Conservation (phyloP, 2,329 filamentous ascomycete genomes). For the Cladosporium sp. region DNA sequence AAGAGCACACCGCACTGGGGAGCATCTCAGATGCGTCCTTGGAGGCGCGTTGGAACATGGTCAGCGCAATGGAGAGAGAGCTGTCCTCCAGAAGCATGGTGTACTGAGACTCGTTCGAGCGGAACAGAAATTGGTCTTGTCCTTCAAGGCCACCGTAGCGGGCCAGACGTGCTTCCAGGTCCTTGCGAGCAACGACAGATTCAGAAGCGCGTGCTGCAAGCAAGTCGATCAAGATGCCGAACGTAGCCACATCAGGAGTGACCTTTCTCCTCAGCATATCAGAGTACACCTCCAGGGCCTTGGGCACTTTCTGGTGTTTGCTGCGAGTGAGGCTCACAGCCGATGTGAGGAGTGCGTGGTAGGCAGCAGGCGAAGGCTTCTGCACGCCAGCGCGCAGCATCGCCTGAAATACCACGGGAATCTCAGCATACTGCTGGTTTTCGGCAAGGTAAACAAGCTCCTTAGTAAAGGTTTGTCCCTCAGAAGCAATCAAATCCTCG, state of each 20-base stretch:
- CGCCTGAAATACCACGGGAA: conserved; percentile 83
- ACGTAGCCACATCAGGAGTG: conserved; percentile 75
- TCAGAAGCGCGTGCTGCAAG: conserved; percentile 77
- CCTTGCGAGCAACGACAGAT: conserved; percentile 65
- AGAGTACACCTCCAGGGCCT: conserved; percentile 89
- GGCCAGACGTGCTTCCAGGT: conserved; percentile 72
- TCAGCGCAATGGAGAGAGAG: conserved; percentile 76
- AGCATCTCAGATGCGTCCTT: conserved; percentile 59
- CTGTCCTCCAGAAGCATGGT: conserved; percentile 84
- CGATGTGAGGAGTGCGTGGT: conserved; percentile 82
- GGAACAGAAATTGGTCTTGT: conserved; percentile 79
- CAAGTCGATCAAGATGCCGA: conserved; percentile 78
- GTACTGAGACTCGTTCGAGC: conserved; percentile 80
- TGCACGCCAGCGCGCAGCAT: conserved; percentile 78
- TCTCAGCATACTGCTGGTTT: conserved; percentile 72
- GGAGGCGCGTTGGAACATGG: conserved; percentile 74
- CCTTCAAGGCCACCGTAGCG: conserved; percentile 84
- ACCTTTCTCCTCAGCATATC: conserved; percentile 91
- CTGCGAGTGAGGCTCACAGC: conserved; percentile 76
- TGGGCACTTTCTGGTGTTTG: conserved; percentile 78
- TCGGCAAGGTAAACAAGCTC: conserved; percentile 71
- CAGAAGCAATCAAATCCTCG: conserved; percentile 55
- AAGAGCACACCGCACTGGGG: conserved; percentile 76
- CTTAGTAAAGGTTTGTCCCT: conserved; percentile 65
- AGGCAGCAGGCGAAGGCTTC: conserved; percentile 76